Conservation (phyloP, 306 rosid genomes). For the Castanospermum australe region DNA sequence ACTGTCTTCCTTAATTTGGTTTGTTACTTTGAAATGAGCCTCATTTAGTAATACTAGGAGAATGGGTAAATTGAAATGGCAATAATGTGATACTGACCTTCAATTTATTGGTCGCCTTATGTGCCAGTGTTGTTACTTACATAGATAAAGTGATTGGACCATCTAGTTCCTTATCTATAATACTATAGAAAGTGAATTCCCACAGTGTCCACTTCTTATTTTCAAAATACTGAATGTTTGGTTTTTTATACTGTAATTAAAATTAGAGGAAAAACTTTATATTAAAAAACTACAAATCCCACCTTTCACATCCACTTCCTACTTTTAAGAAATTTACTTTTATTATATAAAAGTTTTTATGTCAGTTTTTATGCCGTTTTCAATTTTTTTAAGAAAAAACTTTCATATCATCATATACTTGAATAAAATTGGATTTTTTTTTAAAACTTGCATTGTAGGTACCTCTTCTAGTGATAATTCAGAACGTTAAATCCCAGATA, state of each 20-base stretch:
- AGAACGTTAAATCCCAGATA: conserved; percentile 10
- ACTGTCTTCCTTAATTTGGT: neutral
- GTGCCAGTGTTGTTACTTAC: neutral
- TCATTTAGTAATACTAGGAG: neutral
- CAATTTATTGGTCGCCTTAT: no score
- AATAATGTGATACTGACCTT: neutral
- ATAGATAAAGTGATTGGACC: neutral
- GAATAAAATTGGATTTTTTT: neutral
- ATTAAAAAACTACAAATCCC: no score
- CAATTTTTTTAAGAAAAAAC: neutral
- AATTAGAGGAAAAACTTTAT: no score
- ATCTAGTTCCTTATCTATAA: neutral
- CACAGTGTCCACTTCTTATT: no score
- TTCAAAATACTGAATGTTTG: no score
- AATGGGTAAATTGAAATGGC: neutral
- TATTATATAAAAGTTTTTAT: no score
- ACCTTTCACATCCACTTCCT: no score
- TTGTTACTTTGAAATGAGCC: neutral
- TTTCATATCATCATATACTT: neutral
- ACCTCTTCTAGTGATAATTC: neutral
- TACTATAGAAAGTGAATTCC: no score
- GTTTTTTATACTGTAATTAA: no score
- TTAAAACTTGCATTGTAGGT: neutral
- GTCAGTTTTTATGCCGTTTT: neutral
- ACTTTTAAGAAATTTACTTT: no score